Evolutionary conservation across 352 stramenopile genomes (phyloP).

Genomic region (Pythium plurisporium): DNA sequence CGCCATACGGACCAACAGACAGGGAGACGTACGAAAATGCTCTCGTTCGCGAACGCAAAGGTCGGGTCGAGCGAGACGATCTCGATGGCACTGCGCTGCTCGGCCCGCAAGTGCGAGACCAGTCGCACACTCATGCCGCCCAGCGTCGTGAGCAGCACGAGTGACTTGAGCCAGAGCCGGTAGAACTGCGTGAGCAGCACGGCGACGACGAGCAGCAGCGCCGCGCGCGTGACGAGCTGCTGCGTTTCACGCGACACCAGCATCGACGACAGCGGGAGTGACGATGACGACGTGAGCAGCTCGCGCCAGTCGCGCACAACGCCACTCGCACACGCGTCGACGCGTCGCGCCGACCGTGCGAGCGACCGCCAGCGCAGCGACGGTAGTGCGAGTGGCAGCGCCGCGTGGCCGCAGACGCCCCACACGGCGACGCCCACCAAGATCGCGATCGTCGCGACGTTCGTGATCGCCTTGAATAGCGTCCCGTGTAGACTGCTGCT

Average conservation of each 20-base stretch:
- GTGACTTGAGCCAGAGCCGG: slow-evolving; percentile 49
- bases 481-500: slow-evolving; percentile 11
- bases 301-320: slow-evolving; percentile 11
- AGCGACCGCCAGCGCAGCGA: slow-evolving; percentile 11
- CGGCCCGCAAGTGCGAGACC: slow-evolving; percentile 36
- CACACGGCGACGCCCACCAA: slow-evolving; percentile 2
- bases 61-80: slow-evolving; percentile 67
- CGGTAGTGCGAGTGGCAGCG: slow-evolving; percentile 2
- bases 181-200: slow-evolving; percentile 53
- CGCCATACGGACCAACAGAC: background rate
- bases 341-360: background rate
- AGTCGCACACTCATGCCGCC: slow-evolving; percentile 31
- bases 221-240: background rate
- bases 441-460: slow-evolving; percentile 17
- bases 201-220: slow-evolving; percentile 5
- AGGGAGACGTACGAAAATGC: slow-evolving; percentile 57
- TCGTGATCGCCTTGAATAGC: slow-evolving; percentile 24
- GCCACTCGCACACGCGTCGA: slow-evolving; percentile 6
- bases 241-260: slow-evolving; percentile 1
- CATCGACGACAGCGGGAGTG: background rate
- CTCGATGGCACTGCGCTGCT: slow-evolving; percentile 49
- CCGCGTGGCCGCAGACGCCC: slow-evolving; percentile 4
- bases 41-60: slow-evolving; percentile 80
- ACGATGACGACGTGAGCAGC: background rate
- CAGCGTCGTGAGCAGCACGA: slow-evolving; percentile 35